Base-by-base conservation (phyloP, 2,329 filamentous ascomycete genomes). In the Sphaerulina vaccinii region DNA sequence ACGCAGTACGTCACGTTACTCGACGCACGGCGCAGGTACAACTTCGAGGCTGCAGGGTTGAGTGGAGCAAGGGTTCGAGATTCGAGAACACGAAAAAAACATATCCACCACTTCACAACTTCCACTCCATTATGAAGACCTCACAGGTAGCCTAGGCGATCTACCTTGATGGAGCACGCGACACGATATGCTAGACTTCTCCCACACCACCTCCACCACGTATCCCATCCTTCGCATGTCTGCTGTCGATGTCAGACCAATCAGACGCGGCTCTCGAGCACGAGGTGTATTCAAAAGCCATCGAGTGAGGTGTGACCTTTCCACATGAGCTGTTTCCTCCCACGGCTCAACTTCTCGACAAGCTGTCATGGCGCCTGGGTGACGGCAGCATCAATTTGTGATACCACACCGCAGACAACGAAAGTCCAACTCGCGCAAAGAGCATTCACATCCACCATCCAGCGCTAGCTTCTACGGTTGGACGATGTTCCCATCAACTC, bases 231-330 rank as follows among this genome's bases (percentile, higher is more conserved):
- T 10, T 13, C 19, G 36, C 15, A 38, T 18, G 37, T 21, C 16
- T 21, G 18, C 37, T 19, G 35, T 37, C 15, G n/a, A 37, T 16
- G n/a, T 19, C 18, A 21, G 37, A 22, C 45, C 45, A 48, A 48
- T 48, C 23, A 48, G 16, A 39, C 11, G 11, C 19, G 10, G 45
- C 45, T 38, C 33, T 24, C 24, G 35, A 15, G 29, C 37, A 48
- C 45, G 45, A 39, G 37, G 45, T 39, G 45, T 23, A 39, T 48
- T 36, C 22, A 48, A 36, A 21, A 38, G 35, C 24, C 24, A 21
- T 48, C 45, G 45, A 24, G 45, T 18, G 13, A 22, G 45, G 22
- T 15, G 36, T 40, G 42, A 45, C 42, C 42, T 45, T 21, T 19
- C 9, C 10, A 22, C 37, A 35, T 48, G 23, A 48, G 35, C 44